Evolutionary conservation across 202 grass and related monocot species (phyloP), one percentile per base, ranked within the genome.

Genomic region (Cymbopogon flexuosus): DNA sequence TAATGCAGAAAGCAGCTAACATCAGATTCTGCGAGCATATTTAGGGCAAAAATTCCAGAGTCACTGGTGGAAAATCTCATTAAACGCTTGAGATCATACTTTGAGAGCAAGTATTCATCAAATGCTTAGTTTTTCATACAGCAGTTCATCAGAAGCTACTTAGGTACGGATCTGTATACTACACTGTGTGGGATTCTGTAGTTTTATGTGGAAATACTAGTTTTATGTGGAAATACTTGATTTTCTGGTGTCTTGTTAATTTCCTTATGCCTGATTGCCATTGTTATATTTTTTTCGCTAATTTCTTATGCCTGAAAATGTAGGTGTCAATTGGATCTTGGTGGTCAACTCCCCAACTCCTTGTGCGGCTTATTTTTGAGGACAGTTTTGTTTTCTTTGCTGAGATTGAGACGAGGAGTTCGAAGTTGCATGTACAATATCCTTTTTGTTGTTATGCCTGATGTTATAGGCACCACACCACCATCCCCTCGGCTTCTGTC

Each of bases 1-100:
- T 62, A 81, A 85, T 90, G 87, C 96, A 99, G 92, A 82, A 84
- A 87, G 29, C 79, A 85, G 59, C 66, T 99, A 77, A 87, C 76
- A 75, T 88, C 15, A 59, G 89, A 88, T 86, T 86, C 92, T 34
- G 90, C 69, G 70, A 93, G 31, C 62, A 81, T n/a, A 19, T 93
- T 96, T 80, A 88, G 77, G 76, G 62, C 75, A 42, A 88, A 88
- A 78, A 41, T 99, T 91, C 92, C 96, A 0, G 82, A 84, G 19
- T 85, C 68, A 27, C 49, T 99, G 34, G 83, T 59, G 70, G 88
- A 78, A 71, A 56, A 68, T 83, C 89, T 96, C 39, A 84, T 91
- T 85, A 27, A 88, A 80, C 65, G 33, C 21, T 74, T 99, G 61
- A 82, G 58, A 67, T 70, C 85, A 34, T 90, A 96, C 87, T 88